Conservation (phyloP, 2,329 filamentous ascomycete species). For the Teratosphaeria pseudoeucalypti region DNA sequence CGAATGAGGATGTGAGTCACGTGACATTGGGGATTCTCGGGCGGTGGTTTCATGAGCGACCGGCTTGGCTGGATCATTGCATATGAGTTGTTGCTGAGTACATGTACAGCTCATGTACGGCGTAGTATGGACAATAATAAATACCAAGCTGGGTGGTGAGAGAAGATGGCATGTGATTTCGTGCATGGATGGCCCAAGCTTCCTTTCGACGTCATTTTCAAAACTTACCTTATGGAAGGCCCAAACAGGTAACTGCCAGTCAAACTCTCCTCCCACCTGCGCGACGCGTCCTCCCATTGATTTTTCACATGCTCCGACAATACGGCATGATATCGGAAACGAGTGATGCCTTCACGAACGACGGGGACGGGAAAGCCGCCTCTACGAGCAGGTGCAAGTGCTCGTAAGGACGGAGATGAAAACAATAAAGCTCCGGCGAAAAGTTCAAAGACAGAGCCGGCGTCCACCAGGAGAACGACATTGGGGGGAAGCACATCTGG, state of each 20-base stretch:
- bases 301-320: neutral
- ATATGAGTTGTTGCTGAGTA: too few species aligned
- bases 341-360: neutral
- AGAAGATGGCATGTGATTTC: neutral
- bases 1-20: too few species aligned
- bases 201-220: neutral
- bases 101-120: too few species aligned
- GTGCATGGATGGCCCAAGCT: neutral
- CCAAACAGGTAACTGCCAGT: neutral
- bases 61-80: too few species aligned
- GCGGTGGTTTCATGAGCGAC: too few species aligned
- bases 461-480: conserved; percentile 3
- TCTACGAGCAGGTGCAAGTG: neutral
- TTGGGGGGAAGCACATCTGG: conserved; percentile 1
- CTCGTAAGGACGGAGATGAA: conserved; percentile 2
- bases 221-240: neutral
- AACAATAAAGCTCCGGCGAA: conserved; percentile 8
- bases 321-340: neutral
- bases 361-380: neutral
- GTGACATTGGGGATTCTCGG: too few species aligned
- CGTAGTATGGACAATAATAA: too few species aligned
- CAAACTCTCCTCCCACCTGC: neutral
- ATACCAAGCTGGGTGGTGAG: too few species aligned
- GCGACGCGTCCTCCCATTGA: neutral
- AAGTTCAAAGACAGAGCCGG: conserved; percentile 3